Evolutionary conservation across 495 filamentous ascomycete genomes (phyloP), one percentile per base, ranked within the genome.

Genomic region (Trichoderma parareesei): DNA sequence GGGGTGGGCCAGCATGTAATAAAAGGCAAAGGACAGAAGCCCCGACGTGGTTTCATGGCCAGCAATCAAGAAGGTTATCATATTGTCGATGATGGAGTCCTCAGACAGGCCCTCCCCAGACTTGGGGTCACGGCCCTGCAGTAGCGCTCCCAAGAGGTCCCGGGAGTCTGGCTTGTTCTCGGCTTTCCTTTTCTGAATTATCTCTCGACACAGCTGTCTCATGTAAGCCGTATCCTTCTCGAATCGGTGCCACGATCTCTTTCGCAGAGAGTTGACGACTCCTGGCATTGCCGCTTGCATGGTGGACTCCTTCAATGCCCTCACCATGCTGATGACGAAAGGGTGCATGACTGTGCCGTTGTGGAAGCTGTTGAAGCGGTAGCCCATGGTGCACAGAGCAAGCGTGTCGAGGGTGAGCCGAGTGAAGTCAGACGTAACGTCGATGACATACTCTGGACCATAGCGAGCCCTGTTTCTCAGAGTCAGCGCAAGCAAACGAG

Each of bases 341-440:
- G 84, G 82, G 69, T 88, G 84, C 67, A 82, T 67, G 10, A 37
- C 27, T 0, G 80, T 74, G 9, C 87, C 83, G 4, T 75, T 75
- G 66, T 89, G 88, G 72, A 86, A 89, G 3, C 79, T 84, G 67
- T 90, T 90, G 76, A 90, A 90, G 9, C 87, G 80, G 18, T 74
- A 83, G 42, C 81, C 85, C 86, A 91, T 89, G 0, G 86, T 73
- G 64, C 85, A 89, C 20, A 90, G 77, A 0, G 85, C 83, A 62
- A 90, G 84, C 0, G 85, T 85, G 65, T 90, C 87, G 5, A 90
- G 74, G 0, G 85, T 86, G 44, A 90, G 70, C 2, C 87, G 78
- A 0, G 87, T 90, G 64, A 90, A 89, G 69, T 88, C 87, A 38
- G 84, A 82, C 0, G 84, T 77, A 0, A 82, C 81, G 33, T 73